Percentiles rank a stretch among this genome's conserved stretches.
These are phyloP conservation scores for Penicillium sp. DNA, from an alignment of 2,329 filamentous ascomycete species.

Conservation along the genomic window DNA sequence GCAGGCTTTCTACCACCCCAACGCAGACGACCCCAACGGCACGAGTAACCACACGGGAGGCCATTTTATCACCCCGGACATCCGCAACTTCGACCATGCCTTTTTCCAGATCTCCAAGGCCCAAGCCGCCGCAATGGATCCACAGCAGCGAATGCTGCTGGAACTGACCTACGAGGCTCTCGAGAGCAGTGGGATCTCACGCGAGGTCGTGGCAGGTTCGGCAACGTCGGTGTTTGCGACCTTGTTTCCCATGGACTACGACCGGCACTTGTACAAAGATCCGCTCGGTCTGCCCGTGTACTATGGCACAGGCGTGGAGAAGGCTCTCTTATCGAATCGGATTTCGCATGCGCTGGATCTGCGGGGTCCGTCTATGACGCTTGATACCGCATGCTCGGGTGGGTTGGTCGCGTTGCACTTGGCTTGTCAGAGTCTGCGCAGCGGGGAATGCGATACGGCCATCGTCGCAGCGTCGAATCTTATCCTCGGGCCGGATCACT, in stretches of 20 bases:
- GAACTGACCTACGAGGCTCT: slow-evolving; percentile 36
- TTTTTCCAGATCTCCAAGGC: slow-evolving; percentile 37
- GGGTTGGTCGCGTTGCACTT: slow-evolving; percentile 33
- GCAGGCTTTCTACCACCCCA: no score
- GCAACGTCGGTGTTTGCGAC: slow-evolving; percentile 38
- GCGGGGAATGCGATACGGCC: no score
- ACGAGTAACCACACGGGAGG: slow-evolving; percentile 11
- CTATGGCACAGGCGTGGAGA: not conserved
- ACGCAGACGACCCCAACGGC: no score
- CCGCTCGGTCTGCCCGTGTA: slow-evolving; percentile 9
- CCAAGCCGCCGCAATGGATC: slow-evolving; percentile 29
- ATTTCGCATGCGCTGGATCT: slow-evolving; percentile 38
- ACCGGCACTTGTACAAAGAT: slow-evolving; percentile 27
- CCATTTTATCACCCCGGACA: slow-evolving; percentile 32
- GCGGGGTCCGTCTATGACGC: slow-evolving; percentile 29
- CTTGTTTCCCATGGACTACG: slow-evolving; percentile 37
- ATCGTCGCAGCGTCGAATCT: no score
- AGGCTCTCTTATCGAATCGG: slow-evolving; percentile 32
- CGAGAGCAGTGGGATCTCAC: slow-evolving; percentile 18
- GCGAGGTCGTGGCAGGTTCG: slow-evolving; percentile 27
- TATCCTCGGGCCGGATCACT: no score
- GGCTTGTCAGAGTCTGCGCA: slow-evolving; percentile 29
- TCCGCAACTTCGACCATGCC: slow-evolving; percentile 34
- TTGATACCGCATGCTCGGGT: slow-evolving; percentile 38
- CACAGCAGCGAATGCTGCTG: slow-evolving; percentile 30